A percentile compares a stretch with the other conserved stretches of the same genome.
Conservation (phyloP, 2,329 filamentous ascomycete species). For the Fusarium pininemorale region DNA sequence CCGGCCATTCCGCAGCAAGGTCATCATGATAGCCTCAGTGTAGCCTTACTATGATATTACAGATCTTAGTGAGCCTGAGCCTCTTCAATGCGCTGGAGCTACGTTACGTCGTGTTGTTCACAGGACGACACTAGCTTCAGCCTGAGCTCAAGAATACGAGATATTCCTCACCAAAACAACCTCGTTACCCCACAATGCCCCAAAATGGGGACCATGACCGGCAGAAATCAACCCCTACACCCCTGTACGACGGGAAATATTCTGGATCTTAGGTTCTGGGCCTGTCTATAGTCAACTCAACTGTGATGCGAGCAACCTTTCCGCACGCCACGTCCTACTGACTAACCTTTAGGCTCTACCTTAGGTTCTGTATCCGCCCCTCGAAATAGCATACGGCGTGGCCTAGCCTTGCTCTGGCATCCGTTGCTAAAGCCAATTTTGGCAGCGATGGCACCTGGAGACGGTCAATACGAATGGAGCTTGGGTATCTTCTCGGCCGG, state of each 20-base stretch:
- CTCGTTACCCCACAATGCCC: slow-evolving; percentile 32
- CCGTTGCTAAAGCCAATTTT: not conserved
- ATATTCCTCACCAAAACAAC: slow-evolving; percentile 11
- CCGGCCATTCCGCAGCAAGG: slow-evolving; percentile 3
- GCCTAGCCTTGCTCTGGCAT: slow-evolving; percentile 14
- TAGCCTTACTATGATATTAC: not conserved
- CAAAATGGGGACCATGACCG: slow-evolving; percentile 16
- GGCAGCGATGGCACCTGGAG: not conserved
- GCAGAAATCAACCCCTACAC: not conserved
- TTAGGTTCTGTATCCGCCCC: slow-evolving; percentile 11
- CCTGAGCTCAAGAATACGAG: slow-evolving; percentile 35
- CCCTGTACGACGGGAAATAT: slow-evolving; percentile 23
- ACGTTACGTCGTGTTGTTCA: slow-evolving; percentile 24
- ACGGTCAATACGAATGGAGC: not conserved
- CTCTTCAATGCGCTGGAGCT: not conserved
- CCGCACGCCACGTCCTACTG: not conserved
- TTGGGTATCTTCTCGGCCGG: not conserved
- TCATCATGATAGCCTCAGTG: not conserved
- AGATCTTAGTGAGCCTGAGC: not conserved
- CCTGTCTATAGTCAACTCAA: not conserved
- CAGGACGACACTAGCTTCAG: slow-evolving; percentile 16
- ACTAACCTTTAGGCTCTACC: not conserved
- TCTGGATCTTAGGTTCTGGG: slow-evolving; percentile 29
- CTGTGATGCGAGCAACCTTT: not conserved
- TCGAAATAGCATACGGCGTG: slow-evolving; percentile 30